These are phyloP conservation scores for Metschnikowia matae DNA, from an alignment of 805 yeast species.

Conservation along the genomic window DNA sequence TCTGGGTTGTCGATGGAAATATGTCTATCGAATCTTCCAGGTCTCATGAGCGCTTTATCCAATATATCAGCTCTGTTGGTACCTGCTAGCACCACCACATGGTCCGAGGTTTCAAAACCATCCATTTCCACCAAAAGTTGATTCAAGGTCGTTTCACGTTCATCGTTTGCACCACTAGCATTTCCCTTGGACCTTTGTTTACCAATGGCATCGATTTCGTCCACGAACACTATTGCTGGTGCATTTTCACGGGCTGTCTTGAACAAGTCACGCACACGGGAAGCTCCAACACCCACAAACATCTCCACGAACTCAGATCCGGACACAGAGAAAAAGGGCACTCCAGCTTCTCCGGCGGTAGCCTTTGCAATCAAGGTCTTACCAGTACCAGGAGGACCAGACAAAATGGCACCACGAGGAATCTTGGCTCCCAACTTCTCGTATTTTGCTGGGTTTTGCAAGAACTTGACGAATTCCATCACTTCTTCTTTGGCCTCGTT, in stretches of 20 bases:
- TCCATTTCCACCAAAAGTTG: conserved; percentile 95
- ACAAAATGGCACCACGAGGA: conserved; percentile 90
- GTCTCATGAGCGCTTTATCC: conserved; percentile 86
- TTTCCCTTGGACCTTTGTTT: conserved; percentile 71
- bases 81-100: conserved; percentile 91
- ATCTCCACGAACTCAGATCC: conserved; percentile 96
- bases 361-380: conserved; percentile 90
- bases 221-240: conserved; percentile 86
- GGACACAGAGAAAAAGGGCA: conserved; percentile 85
- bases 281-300: conserved; percentile 97
- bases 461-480: conserved; percentile 89
- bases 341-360: conserved; percentile 96
- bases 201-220: conserved; percentile 96
- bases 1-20: conserved; percentile 84
- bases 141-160: conserved; percentile 88
- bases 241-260: conserved; percentile 86
- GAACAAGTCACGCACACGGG: conserved; percentile 88
- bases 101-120: conserved; percentile 84
- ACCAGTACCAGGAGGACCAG: conserved; percentile 98
- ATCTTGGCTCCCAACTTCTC: conserved; percentile 89
- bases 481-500: conserved; percentile 93
- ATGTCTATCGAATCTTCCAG: conserved; percentile 93
- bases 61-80: conserved; percentile 90
- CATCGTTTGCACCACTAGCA: conserved; percentile 76
- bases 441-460: conserved; percentile 80